Percentiles rank a stretch among this genome's conserved stretches.
Evolutionary conservation across 805 yeast genomes (phyloP).

Genomic region (Tetrapisispora phaffii): DNA sequence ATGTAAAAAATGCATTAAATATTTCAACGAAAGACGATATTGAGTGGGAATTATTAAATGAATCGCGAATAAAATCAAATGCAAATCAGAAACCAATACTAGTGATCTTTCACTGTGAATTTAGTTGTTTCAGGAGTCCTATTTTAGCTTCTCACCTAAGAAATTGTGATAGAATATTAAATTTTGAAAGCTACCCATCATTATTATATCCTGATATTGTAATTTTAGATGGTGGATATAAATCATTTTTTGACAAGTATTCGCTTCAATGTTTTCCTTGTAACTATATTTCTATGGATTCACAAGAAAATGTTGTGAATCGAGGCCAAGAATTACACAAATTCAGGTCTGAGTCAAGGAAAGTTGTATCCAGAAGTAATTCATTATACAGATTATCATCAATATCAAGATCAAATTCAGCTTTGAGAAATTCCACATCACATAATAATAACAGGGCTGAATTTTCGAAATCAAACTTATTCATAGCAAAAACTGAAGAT

Average conservation of each 20-base stretch:
- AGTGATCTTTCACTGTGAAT: conserved; percentile 88
- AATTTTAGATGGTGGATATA: conserved; percentile 86
- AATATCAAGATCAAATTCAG: conserved; percentile 10
- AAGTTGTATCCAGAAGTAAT: conserved; percentile 27
- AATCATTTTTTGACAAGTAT: conserved; percentile 54
- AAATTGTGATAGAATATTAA: conserved; percentile 67
- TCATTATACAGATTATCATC: conserved; percentile 22
- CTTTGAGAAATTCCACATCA: conserved; percentile 5
- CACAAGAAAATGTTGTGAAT: conserved; percentile 24
- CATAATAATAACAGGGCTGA: conserved; percentile 13
- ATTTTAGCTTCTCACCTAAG: conserved; percentile 80
- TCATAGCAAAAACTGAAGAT: not conserved
- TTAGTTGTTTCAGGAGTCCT: conserved; percentile 90
- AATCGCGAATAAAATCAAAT: conserved; percentile 1
- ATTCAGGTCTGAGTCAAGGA: conserved; percentile 39
- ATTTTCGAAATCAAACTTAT: conserved; percentile 13
- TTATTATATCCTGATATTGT: conserved; percentile 82
- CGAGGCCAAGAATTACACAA: conserved; percentile 46
- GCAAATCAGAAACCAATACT: conserved; percentile 30
- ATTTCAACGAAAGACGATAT: conserved; percentile 60
- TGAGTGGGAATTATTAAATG: conserved; percentile 42
- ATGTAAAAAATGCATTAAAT: conserved; percentile 74
- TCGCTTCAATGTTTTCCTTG: conserved; percentile 60
- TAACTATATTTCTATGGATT: conserved; percentile 75
- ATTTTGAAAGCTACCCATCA: conserved; percentile 68